Conservation (phyloP, 148 eudicot species). For the Suaeda aralocaspica region DNA sequence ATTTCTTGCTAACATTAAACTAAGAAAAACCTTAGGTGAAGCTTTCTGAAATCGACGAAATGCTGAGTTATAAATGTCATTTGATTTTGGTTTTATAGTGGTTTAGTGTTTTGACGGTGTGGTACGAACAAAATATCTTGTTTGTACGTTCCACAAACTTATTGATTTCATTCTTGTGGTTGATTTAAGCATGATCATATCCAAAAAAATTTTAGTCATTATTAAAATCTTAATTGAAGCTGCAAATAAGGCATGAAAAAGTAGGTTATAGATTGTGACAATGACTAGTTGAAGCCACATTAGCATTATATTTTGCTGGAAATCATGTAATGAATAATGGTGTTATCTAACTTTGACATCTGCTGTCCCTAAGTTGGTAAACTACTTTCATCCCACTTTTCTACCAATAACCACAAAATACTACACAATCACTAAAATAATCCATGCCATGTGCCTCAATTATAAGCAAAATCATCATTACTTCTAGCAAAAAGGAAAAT, state of each 20-base stretch:
- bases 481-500: not conserved
- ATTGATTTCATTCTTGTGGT: too few relatives aligned
- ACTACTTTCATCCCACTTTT: slow-evolving; percentile 25
- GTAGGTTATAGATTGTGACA: slow-evolving; percentile 9
- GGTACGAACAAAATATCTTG: too few relatives aligned
- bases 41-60: too few relatives aligned
- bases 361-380: slow-evolving; percentile 20
- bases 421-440: slow-evolving; percentile 6
- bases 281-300: not conserved
- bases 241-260: not conserved
- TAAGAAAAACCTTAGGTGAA: too few relatives aligned
- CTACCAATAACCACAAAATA: slow-evolving; percentile 1
- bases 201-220: not conserved
- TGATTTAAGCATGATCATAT: not conserved
- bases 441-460: slow-evolving; percentile 25
- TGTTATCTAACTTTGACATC: slow-evolving; percentile 3
- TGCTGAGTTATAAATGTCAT: too few relatives aligned
- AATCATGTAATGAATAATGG: slow-evolving; percentile 2
- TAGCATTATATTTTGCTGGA: slow-evolving; percentile 5
- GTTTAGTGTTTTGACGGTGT: too few relatives aligned
- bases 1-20: too few relatives aligned
- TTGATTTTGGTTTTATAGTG: too few relatives aligned
- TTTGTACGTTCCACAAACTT: too few relatives aligned
- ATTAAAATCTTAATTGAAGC: not conserved
- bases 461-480: not conserved